Base-by-base conservation (phyloP, 805 yeast genomes). In the Kluyveromyces wickerhamii region DNA sequence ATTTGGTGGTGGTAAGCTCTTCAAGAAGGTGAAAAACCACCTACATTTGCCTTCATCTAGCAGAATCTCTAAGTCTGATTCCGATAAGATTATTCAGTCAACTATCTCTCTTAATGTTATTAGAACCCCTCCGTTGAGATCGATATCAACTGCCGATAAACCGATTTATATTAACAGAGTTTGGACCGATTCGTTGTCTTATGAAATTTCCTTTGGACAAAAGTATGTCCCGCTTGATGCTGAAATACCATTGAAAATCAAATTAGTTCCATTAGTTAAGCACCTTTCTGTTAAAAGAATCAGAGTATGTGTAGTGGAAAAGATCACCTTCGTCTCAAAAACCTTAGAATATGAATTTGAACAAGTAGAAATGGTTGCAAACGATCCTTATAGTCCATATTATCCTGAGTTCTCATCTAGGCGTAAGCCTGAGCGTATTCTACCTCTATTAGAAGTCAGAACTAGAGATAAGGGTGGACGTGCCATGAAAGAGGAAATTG, bases 141-240 rank as follows among this genome's bases (percentile, higher is more conserved):
- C 65, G 1, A 40, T 55, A 1, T 56, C 66, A 0, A 62, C 69
- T 1, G 60, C 61, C 5, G 79, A 81, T 50, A 83, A 80, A 49
- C 86, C 94, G 0, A 71, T 83, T 12, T 81, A 77, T 52, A 85
- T 83, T 22, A 80, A 79, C 51, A 67, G 83, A 41, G 67, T 76
- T 1, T 83, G 92, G 92, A 74, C 76, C 45, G 78, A 80, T 36
- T 55, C 85, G 0, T 57, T 83, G 23, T 75, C 76, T 37, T 83
- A 83, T 55, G 80, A 80, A 43, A 68, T 83, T 11, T 71, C 86
- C 0, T 69, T 83, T 39, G 87, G 88, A 0, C 69, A 69, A 38
- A 83, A 82, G 48, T 82, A 67, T 52, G 73, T 81, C 8, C 66
- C 82, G 2, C 57, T 82, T 31, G 81, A 82, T 3, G 67, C 76